phyloP scores from a whole-genome alignment of 345 rosid species.

The Euphorbia peplus region DNA sequence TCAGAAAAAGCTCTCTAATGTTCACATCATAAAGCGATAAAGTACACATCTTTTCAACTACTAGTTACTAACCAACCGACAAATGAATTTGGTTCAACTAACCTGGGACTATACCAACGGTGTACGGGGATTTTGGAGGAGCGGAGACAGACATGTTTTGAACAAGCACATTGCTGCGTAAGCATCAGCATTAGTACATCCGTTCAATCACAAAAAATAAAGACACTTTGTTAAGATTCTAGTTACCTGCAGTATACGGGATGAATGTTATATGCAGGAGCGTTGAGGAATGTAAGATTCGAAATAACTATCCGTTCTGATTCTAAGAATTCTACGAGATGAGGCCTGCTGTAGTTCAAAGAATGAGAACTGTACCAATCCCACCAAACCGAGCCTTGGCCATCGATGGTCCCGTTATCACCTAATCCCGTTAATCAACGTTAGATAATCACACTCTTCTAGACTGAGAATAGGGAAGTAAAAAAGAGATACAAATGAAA shows the following conservation, averaged over 20 bases:
- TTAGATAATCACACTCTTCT: background rate
- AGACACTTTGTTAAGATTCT: background rate
- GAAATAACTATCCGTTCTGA: slow-evolving; percentile 65
- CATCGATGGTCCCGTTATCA: slow-evolving; percentile 84
- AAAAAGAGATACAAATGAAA: background rate
- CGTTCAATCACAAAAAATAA: background rate
- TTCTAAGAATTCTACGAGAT: slow-evolving; percentile 67
- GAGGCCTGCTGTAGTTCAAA: slow-evolving; percentile 85
- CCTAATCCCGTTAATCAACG: slow-evolving; percentile 38
- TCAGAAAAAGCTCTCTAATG: background rate
- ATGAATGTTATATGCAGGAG: slow-evolving; percentile 77
- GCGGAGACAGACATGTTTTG: slow-evolving; percentile 57
- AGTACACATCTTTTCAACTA: too few species aligned
- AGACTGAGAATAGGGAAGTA: background rate
- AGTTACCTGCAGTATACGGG: slow-evolving; percentile 84
- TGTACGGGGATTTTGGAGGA: slow-evolving; percentile 54
- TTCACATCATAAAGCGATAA: background rate
- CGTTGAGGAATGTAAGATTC: slow-evolving; percentile 75
- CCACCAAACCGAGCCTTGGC: slow-evolving; percentile 94
- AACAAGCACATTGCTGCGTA: slow-evolving; percentile 54
- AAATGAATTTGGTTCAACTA: slow-evolving; percentile 2
- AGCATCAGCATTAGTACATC: slow-evolving; percentile 10
- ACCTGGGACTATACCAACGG: slow-evolving; percentile 86
- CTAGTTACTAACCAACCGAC: background rate
- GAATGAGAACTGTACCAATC: slow-evolving; percentile 57